phyloP scores from a whole-genome alignment of 768 basidiomycete genomes.

The Pisolithus orientalis region DNA sequence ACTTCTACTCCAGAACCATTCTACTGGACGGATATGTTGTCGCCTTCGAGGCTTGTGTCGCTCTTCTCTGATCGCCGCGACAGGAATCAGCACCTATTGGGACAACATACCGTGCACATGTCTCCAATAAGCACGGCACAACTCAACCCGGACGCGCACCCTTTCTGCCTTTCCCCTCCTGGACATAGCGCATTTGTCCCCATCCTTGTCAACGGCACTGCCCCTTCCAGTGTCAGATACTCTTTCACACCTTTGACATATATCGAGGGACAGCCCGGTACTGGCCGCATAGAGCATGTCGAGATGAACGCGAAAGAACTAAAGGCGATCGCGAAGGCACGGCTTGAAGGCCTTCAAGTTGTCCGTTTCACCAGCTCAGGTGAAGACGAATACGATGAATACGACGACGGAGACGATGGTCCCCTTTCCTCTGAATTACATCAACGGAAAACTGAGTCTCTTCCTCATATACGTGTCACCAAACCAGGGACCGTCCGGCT shows the following conservation, averaged over 20 bases:
- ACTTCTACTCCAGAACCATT: slow-evolving; percentile 41
- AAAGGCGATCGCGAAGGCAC: slow-evolving; percentile 56
- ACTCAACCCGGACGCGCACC: slow-evolving; percentile 68
- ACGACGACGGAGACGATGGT: slow-evolving; percentile 52
- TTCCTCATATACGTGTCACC: slow-evolving; percentile 64
- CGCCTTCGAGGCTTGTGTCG: slow-evolving; percentile 46
- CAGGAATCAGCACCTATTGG: slow-evolving; percentile 60
- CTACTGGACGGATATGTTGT: slow-evolving; percentile 43
- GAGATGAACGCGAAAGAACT: slow-evolving; percentile 61
- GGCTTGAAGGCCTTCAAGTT: slow-evolving; percentile 45
- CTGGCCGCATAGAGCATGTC: slow-evolving; percentile 44
- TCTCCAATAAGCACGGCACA: slow-evolving; percentile 92
- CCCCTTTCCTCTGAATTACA: slow-evolving; percentile 30
- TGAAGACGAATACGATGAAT: slow-evolving; percentile 55
- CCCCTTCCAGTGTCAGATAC: slow-evolving; percentile 65
- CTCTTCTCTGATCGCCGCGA: slow-evolving; percentile 28
- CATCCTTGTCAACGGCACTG: slow-evolving; percentile 85
- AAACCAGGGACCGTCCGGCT: slow-evolving; percentile 73
- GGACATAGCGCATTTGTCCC: slow-evolving; percentile 63
- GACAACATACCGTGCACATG: slow-evolving; percentile 88
- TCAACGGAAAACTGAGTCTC: slow-evolving; percentile 69
- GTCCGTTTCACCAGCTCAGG: slow-evolving; percentile 31
- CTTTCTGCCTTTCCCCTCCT: slow-evolving; percentile 64
- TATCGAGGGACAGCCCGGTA: slow-evolving; percentile 31
- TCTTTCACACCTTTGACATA: slow-evolving; percentile 61